A percentile compares a stretch with the other conserved stretches of the same genome.
These are phyloP conservation scores for Serendipita sp. DNA, from an alignment of 768 basidiomycete species.

Conservation along the genomic window DNA sequence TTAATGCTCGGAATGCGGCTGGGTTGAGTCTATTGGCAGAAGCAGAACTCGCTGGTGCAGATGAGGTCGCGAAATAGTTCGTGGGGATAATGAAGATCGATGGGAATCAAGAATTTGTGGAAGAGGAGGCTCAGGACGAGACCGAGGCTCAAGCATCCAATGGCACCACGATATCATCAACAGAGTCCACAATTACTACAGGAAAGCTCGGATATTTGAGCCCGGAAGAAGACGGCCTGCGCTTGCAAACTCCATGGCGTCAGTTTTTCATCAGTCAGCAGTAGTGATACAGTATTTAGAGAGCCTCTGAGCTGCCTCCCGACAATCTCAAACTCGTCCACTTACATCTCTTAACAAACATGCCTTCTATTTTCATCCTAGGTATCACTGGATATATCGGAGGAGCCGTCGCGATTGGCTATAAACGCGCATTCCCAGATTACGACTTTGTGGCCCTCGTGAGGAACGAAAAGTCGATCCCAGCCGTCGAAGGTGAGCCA, in stretches of 20 bases:
- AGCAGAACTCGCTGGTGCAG: slow-evolving; percentile 65
- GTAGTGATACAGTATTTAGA: not conserved
- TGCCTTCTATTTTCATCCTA: slow-evolving; percentile 5
- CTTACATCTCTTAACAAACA: not conserved
- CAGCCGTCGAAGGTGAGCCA: not conserved
- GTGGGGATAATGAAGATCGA: slow-evolving; percentile 69
- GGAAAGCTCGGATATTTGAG: not conserved
- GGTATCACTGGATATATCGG: slow-evolving; percentile 8
- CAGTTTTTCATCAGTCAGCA: not conserved
- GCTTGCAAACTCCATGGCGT: not conserved
- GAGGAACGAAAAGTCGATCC: not conserved
- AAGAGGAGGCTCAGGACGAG: slow-evolving; percentile 25
- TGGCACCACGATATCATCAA: not conserved
- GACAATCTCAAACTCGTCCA: not conserved
- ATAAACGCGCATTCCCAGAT: not conserved
- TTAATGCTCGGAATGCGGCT: slow-evolving; percentile 59
- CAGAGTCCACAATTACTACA: not conserved
- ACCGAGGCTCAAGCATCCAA: not conserved
- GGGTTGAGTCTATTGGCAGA: slow-evolving; percentile 64
- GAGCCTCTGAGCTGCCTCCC: not conserved
- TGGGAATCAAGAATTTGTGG: slow-evolving; percentile 25
- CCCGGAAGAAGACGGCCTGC: not conserved
- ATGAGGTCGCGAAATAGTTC: slow-evolving; percentile 72
- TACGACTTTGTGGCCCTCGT: slow-evolving; percentile 1
- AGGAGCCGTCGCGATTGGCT: not conserved